Conservation (phyloP, 1,284 basidiomycete genomes). For the Polyporus tsugae region DNA sequence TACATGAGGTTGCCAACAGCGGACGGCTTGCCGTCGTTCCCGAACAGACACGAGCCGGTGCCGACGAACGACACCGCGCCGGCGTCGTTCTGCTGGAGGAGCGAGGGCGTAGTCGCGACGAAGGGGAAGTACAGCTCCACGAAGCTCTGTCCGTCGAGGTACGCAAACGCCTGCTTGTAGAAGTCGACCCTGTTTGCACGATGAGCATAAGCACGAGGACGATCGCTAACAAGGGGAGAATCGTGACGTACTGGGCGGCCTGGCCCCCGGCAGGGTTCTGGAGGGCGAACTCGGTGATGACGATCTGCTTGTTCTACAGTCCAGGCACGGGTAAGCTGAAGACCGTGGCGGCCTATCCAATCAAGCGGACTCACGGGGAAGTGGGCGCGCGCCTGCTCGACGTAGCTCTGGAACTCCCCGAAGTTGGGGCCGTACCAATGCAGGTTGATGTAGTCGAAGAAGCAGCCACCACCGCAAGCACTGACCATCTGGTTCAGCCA, state of each 20-base stretch:
- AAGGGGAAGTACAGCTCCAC: slow-evolving; percentile 12
- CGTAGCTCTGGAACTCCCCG: slow-evolving; percentile 5
- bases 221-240: too few species aligned
- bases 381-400: slow-evolving; percentile 5
- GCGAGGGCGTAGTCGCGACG: slow-evolving; percentile 1
- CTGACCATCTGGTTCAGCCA: slow-evolving; percentile 12
- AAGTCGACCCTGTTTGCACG: neutral
- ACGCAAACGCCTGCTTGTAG: slow-evolving; percentile 10
- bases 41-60: slow-evolving; percentile 10
- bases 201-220: neutral
- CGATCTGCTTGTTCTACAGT: neutral
- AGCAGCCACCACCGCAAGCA: slow-evolving; percentile 2
- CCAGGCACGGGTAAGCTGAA: neutral
- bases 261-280: slow-evolving; percentile 5
- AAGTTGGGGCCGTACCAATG: slow-evolving; percentile 10
- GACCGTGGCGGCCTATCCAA: neutral
- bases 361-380: neutral
- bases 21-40: neutral
- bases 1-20: slow-evolving; percentile 10
- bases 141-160: slow-evolving; percentile 9
- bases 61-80: slow-evolving; percentile 2
- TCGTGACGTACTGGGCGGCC: neutral
- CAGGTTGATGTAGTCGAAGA: slow-evolving; percentile 11
- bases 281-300: slow-evolving; percentile 13
- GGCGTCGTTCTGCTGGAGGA: neutral